phyloP scores from a whole-genome alignment of 352 stramenopile genomes.

The Globisporangium orthogonon region DNA sequence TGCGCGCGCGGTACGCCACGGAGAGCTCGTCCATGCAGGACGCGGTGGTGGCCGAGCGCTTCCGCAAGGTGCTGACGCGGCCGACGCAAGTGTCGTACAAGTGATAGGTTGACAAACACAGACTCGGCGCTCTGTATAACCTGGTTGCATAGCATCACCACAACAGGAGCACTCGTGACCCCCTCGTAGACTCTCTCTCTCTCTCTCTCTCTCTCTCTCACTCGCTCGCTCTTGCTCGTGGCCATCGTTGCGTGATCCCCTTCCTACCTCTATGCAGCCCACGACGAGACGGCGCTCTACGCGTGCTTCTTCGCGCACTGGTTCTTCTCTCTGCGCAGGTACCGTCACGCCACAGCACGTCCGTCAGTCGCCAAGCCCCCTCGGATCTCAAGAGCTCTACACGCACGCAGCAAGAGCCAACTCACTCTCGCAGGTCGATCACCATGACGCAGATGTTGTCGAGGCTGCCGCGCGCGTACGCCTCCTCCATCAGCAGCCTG shows the following conservation, averaged over 20 bases:
- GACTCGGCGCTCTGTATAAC: conserved; percentile 4
- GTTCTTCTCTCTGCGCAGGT: conserved; percentile 36
- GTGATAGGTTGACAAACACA: conserved; percentile 6
- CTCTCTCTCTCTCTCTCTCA: background rate
- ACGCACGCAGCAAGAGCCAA: background rate
- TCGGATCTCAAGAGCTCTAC: background rate
- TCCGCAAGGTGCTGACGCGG: conserved; percentile 56
- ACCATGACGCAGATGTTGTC: conserved; percentile 92
- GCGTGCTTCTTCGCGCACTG: conserved; percentile 31
- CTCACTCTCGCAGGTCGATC: conserved; percentile 80
- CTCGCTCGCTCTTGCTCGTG: background rate
- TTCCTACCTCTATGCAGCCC: conserved; percentile 1
- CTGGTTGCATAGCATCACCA: background rate
- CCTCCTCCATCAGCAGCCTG: conserved; percentile 80
- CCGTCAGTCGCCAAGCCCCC: background rate
- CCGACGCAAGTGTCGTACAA: conserved; percentile 47
- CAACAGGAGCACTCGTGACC: background rate
- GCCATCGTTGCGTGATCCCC: background rate
- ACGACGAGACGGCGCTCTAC: conserved; percentile 14
- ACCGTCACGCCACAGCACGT: background rate
- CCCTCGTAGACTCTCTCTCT: background rate
- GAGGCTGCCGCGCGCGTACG: conserved; percentile 74
- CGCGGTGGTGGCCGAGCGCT: conserved; percentile 33
- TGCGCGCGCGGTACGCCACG: conserved; percentile 51
- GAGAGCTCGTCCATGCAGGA: conserved; percentile 44